phyloP scores from a whole-genome alignment of 352 stramenopile genomes.

The Pythium vanterpoolii region DNA sequence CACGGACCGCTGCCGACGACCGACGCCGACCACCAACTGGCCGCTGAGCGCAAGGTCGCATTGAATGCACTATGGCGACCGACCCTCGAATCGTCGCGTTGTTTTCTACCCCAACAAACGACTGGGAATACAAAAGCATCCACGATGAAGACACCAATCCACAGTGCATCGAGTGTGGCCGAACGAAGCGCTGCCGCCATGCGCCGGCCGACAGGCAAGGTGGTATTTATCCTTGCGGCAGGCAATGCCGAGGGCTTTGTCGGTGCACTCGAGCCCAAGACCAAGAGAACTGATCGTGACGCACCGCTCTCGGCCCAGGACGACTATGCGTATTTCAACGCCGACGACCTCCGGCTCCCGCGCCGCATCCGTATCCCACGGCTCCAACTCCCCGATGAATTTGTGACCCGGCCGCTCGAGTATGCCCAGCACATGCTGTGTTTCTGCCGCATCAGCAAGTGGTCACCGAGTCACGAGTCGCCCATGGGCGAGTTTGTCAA shows the following conservation, averaged over 20 bases:
- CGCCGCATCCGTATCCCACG: slow-evolving; percentile 67
- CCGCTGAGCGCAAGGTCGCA: not conserved
- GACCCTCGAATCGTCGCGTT: slow-evolving; percentile 16
- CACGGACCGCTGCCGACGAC: slow-evolving; percentile 1
- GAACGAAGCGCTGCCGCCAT: slow-evolving; percentile 10
- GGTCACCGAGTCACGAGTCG: slow-evolving; percentile 44
- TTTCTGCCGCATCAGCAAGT: slow-evolving; percentile 67
- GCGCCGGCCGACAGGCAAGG: slow-evolving; percentile 52
- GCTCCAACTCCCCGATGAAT: slow-evolving; percentile 66
- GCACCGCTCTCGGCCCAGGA: slow-evolving; percentile 41
- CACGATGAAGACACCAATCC: not conserved
- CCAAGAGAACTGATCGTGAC: slow-evolving; percentile 31
- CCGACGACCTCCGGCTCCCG: slow-evolving; percentile 59
- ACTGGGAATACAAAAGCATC: not conserved
- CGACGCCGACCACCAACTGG: not conserved
- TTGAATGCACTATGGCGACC: slow-evolving; percentile 21
- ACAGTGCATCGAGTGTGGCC: not conserved
- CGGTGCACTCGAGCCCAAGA: slow-evolving; percentile 56
- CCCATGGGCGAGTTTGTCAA: slow-evolving; percentile 74
- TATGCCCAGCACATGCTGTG: slow-evolving; percentile 75
- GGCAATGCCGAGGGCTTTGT: slow-evolving; percentile 61
- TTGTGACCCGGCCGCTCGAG: slow-evolving; percentile 45
- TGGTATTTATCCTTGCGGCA: slow-evolving; percentile 65
- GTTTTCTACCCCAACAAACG: slow-evolving; percentile 11
- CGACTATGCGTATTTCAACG: slow-evolving; percentile 70